Evolutionary conservation across 352 stramenopile species (phyloP).

Genomic region (Thalassiosira mediterranea): DNA sequence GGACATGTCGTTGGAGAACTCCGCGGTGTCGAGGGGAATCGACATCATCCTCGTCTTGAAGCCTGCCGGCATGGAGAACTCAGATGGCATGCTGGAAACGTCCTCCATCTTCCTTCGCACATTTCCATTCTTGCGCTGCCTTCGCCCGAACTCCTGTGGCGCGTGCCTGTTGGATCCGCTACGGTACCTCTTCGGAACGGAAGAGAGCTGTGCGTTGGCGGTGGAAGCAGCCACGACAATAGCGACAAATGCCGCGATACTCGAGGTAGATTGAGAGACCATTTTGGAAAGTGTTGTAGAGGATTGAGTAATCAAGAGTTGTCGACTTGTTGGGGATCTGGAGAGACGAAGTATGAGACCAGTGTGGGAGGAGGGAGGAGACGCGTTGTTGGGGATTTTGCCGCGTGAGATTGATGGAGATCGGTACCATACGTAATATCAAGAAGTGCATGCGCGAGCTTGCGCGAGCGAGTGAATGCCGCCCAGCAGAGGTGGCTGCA

Average conservation of each 20-base stretch:
- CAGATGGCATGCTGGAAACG: neutral
- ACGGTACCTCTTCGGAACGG: too few relatives aligned
- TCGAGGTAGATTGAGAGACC: slow-evolving; percentile 29
- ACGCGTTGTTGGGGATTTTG: too few relatives aligned
- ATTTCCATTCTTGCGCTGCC: neutral
- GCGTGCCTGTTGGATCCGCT: neutral
- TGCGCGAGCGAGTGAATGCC: too few relatives aligned
- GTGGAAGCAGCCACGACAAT: slow-evolving; percentile 12
- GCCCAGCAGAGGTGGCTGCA: too few relatives aligned
- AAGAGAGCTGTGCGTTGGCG: slow-evolving; percentile 20
- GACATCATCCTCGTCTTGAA: neutral
- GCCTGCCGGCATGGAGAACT: neutral
- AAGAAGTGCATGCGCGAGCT: too few relatives aligned
- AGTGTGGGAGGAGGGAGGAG: too few relatives aligned
- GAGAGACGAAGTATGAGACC: too few relatives aligned
- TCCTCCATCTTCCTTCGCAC: neutral
- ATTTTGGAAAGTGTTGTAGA: slow-evolving; percentile 14
- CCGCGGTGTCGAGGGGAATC: too few relatives aligned
- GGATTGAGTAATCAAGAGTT: too few relatives aligned
- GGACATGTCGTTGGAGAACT: slow-evolving; percentile 21
- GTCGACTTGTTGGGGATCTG: too few relatives aligned
- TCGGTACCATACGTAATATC: too few relatives aligned
- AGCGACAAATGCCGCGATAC: slow-evolving; percentile 6
- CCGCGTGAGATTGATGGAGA: too few relatives aligned
- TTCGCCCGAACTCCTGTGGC: neutral